Evolutionary conservation across 2,329 filamentous ascomycete genomes (phyloP), one percentile per base, ranked within the genome.

Genomic region (Arachnopeziza araneosa): DNA sequence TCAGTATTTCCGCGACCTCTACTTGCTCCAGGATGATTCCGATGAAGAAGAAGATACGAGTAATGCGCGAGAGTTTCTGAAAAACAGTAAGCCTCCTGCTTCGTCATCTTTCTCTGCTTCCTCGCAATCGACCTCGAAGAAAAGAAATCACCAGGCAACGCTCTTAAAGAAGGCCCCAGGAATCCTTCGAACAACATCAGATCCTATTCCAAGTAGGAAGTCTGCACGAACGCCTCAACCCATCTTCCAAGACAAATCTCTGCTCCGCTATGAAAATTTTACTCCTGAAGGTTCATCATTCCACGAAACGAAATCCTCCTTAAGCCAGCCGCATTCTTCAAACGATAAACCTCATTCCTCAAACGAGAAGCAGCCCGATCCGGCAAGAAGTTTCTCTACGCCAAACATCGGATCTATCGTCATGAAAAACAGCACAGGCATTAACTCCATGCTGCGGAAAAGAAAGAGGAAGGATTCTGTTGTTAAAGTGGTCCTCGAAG

Each of bases 401-500:
- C 65, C 68, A n/a, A 65, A 60, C 12, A 57, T 64, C 32, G 64
- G 63, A 19, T 60, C 66, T 8, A 59, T 70, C 10, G 54, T 68
- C 7, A 58, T 70, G 55, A 67, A 61, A 19, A 65, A 67, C 30
- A 70, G 69, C 50, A 63, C 64, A 14, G 68, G 67, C 17, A 69
- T 71, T 24, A 56, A 61, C 21, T 63, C 64, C 2, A 69, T 71
- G 65, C 60, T 70, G 14, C 58, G 54, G n/a, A 69, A 64, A 32
- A 58, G 58, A 57, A 62, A 83, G 66, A 75, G 79, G 50, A 85
- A 83, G 69, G 68, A 76, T 50, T 61, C 69, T 1, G 63, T 71
- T 1, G 60, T 80, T 23, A 79, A 78, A 55, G 62, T 78, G 22
- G 75, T 82, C 0, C 80, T 83, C 0, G 80, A 84, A 62, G 70